Conservation (phyloP, 169 alveolate species). For the Eimeria praecox region DNA sequence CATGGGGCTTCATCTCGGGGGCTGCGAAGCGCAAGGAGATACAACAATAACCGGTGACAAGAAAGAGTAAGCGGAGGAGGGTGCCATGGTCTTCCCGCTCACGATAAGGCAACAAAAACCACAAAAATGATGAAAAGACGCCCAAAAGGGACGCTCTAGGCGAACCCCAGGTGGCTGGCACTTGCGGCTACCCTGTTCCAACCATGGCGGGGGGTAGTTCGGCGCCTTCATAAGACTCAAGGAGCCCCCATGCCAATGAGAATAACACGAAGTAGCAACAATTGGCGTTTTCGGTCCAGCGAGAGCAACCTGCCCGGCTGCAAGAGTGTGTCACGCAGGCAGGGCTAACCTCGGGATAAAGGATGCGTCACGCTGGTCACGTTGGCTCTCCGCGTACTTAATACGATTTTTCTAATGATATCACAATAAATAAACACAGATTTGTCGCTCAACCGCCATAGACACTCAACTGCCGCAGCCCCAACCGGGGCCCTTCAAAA, state of each 20-base stretch:
- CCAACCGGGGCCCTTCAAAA: slow-evolving; percentile 27
- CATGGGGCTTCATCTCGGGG: slow-evolving; percentile 38
- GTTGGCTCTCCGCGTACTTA: background rate
- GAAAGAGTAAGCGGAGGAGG: background rate
- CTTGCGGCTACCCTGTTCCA: background rate
- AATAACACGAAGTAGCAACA: background rate
- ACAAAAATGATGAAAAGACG: background rate
- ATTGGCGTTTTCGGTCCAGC: background rate
- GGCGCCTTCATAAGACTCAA: background rate
- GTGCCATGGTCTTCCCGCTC: background rate
- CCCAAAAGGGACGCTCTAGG: background rate
- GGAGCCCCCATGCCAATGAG: background rate
- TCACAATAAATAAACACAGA: background rate
- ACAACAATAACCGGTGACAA: background rate
- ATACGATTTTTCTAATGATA: background rate
- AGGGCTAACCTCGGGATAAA: background rate
- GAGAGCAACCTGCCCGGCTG: background rate
- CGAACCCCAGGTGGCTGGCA: background rate
- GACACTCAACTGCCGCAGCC: slow-evolving; percentile 36
- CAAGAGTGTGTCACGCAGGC: background rate
- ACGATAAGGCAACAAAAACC: background rate
- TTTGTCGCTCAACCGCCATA: background rate
- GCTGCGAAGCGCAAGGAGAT: background rate
- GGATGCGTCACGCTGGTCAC: background rate
- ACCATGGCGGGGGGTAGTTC: background rate